Percentiles rank a stretch among this genome's conserved stretches.
Evolutionary conservation across 2,329 filamentous ascomycete genomes (phyloP).

Genomic region (Nemania bipapillata): DNA sequence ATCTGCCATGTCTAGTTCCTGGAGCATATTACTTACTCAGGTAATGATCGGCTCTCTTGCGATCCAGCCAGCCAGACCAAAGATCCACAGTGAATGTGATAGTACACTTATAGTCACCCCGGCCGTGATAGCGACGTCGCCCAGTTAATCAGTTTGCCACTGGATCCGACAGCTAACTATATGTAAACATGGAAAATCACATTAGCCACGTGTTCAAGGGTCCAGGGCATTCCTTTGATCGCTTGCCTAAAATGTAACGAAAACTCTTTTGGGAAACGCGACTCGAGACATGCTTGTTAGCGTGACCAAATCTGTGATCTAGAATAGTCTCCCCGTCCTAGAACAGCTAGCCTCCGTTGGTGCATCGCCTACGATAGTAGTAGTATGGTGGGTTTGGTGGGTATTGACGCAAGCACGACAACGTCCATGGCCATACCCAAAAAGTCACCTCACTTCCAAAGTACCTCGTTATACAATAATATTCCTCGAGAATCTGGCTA

Average conservation of each 20-base stretch:
- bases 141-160: not conserved
- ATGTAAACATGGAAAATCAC: not conserved
- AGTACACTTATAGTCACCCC: not conserved
- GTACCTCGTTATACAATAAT: not conserved
- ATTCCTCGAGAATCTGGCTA: not conserved
- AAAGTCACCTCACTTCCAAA: not conserved
- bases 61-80: slow-evolving; percentile 5
- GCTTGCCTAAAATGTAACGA: slow-evolving; percentile 11
- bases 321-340: slow-evolving; percentile 22
- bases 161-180: not conserved
- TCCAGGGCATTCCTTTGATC: not conserved
- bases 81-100: not conserved
- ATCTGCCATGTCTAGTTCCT: not conserved
- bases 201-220: slow-evolving; percentile 25
- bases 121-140: not conserved
- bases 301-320: slow-evolving; percentile 29
- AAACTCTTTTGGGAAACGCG: slow-evolving; percentile 9
- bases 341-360: slow-evolving; percentile 25
- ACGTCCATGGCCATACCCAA: not conserved
- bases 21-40: not conserved
- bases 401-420: slow-evolving; percentile 4
- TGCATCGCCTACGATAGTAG: slow-evolving; percentile 15
- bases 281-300: slow-evolving; percentile 11
- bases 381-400: slow-evolving; percentile 6
- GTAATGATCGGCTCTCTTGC: slow-evolving; percentile 25